These are phyloP conservation scores for Claviceps sp. DNA, from an alignment of 2,329 filamentous ascomycete species.

Conservation along the genomic window DNA sequence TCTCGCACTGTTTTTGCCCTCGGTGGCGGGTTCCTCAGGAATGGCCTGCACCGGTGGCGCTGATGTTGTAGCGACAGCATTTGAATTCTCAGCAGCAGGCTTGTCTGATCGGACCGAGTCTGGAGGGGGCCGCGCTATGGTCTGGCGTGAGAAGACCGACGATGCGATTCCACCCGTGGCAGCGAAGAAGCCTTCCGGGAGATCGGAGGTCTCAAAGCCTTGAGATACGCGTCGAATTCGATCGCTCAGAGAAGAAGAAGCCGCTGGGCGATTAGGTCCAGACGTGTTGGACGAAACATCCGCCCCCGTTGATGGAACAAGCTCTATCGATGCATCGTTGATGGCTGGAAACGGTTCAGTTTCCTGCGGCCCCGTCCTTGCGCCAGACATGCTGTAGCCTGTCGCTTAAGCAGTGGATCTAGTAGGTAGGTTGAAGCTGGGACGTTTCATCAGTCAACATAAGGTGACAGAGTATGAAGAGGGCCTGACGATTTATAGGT, in stretches of 20 bases:
- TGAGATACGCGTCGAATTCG: constrained; percentile 20
- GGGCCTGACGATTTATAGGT: too few relatives aligned
- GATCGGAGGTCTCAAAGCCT: constrained; percentile 31
- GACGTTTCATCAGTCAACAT: not conserved
- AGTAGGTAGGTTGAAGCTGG: not conserved
- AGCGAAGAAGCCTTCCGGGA: constrained; percentile 33
- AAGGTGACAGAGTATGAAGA: not conserved
- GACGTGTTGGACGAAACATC: constrained; percentile 2
- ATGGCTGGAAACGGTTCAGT: constrained; percentile 16
- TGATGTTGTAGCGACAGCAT: not conserved
- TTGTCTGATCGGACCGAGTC: constrained; percentile 10
- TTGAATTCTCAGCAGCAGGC: not conserved
- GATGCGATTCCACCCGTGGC: constrained; percentile 33
- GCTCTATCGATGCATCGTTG: constrained; percentile 5
- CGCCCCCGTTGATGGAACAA: not conserved
- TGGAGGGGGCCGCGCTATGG: constrained; percentile 8
- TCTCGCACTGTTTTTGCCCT: constrained; percentile 6
- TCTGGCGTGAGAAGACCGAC: constrained; percentile 19
- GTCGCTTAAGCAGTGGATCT: not conserved
- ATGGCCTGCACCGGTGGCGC: not conserved
- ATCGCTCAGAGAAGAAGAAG: constrained; percentile 19
- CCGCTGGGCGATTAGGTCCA: constrained; percentile 13
- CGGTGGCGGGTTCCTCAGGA: not conserved
- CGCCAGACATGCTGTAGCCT: constrained; percentile 3
- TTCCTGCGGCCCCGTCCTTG: constrained; percentile 4